These are phyloP conservation scores for Coprinopsis marcescibilis DNA, from an alignment of 768 basidiomycete genomes.

Conservation along the genomic window DNA sequence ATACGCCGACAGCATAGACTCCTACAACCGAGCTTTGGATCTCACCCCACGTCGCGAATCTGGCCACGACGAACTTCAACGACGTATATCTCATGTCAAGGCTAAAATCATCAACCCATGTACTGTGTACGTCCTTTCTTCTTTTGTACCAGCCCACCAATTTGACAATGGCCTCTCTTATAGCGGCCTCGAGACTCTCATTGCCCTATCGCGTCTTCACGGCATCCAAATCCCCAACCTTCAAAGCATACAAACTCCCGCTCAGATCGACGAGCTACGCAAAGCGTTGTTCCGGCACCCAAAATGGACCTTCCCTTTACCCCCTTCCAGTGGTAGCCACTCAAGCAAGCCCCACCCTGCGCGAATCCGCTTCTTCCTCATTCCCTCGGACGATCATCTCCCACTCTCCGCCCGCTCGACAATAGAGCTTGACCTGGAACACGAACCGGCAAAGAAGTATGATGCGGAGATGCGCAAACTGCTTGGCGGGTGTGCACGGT, in stretches of 20 bases:
- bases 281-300: slow-evolving; percentile 17
- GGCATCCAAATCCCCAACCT: slow-evolving; percentile 15
- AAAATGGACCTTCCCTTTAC: slow-evolving; percentile 9
- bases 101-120: slow-evolving; percentile 14
- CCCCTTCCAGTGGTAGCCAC: no score
- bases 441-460: not conserved
- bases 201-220: slow-evolving; percentile 17
- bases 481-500: not conserved
- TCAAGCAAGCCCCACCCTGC: not conserved
- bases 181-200: slow-evolving; percentile 14
- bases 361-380: not conserved
- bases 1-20: slow-evolving; percentile 19
- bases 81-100: slow-evolving; percentile 9
- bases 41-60: not conserved
- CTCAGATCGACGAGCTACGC: slow-evolving; percentile 10
- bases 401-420: not conserved
- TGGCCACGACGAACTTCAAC: slow-evolving; percentile 9
- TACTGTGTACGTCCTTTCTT: slow-evolving; percentile 10
- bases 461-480: not conserved
- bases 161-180: not conserved
- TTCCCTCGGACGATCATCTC: not conserved
- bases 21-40: slow-evolving; percentile 13
- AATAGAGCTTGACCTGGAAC: not conserved
- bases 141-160: not conserved
- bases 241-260: slow-evolving; percentile 3